phyloP scores from a whole-genome alignment of 495 filamentous ascomycete genomes.

The Melanomma pulvis-pyrius region DNA sequence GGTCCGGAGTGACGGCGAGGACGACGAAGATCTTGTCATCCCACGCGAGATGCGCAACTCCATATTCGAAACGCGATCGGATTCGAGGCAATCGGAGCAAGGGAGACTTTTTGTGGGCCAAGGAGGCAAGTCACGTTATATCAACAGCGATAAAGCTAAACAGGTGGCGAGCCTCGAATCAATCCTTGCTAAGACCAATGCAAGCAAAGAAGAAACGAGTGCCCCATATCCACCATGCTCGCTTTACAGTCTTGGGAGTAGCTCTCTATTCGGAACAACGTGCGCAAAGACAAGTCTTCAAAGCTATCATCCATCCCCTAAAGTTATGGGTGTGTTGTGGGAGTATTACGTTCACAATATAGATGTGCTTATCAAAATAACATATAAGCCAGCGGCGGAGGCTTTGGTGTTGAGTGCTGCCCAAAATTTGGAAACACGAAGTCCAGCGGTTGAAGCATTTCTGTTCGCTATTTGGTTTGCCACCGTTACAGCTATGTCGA shows the following conservation, averaged over 20 bases:
- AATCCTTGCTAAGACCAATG: constrained; percentile 3
- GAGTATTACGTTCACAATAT: constrained; percentile 20
- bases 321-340: constrained; percentile 21
- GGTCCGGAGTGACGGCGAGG: background rate
- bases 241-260: background rate
- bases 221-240: background rate
- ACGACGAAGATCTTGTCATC: constrained; percentile 11
- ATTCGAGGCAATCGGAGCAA: background rate
- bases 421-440: background rate
- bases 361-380: constrained; percentile 21
- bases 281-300: background rate
- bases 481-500: constrained; percentile 16
- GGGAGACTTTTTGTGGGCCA: constrained; percentile 14
- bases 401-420: background rate
- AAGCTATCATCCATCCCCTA: constrained; percentile 12
- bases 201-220: background rate
- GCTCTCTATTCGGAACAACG: background rate
- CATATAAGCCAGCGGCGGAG: constrained; percentile 26
- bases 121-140: constrained; percentile 17
- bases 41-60: constrained; percentile 13
- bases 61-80: background rate
- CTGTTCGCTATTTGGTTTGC: constrained; percentile 30
- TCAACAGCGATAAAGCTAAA: constrained; percentile 17
- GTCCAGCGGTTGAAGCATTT: background rate
- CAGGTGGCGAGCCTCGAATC: constrained; percentile 11